A percentile compares a stretch with the other conserved stretches of the same genome.
Conservation (phyloP, 257 asterid genomes). For the Gardenia jasminoides region DNA sequence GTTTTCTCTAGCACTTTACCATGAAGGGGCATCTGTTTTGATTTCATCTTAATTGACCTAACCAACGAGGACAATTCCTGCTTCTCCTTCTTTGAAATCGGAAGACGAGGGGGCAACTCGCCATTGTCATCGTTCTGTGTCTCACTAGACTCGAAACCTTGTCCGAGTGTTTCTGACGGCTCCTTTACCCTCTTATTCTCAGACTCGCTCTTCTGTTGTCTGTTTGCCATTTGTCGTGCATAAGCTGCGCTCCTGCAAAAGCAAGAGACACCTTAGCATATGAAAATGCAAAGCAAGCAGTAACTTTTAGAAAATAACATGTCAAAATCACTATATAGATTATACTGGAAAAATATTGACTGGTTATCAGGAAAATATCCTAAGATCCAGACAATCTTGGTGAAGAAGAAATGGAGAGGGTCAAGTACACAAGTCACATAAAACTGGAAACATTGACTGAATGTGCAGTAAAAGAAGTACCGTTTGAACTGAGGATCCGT, state of each 20-base stretch:
- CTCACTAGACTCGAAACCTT: conserved; percentile 1
- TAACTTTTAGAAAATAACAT: neutral
- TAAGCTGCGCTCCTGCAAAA: conserved; percentile 53
- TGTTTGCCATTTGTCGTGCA: conserved; percentile 41
- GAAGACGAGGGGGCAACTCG: conserved; percentile 15
- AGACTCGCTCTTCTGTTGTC: conserved; percentile 22
- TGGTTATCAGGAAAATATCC: neutral
- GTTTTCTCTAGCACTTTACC: conserved; percentile 27
- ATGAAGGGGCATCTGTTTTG: conserved; percentile 32
- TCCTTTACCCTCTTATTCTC: conserved; percentile 17
- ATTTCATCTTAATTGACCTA: conserved; percentile 57
- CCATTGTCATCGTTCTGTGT: conserved; percentile 19
- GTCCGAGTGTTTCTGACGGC: conserved; percentile 10
- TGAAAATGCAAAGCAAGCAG: neutral
- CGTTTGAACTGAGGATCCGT: conserved; percentile 97
- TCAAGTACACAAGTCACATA: neutral
- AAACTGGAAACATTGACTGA: neutral
- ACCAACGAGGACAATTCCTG: conserved; percentile 48
- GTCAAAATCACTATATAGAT: neutral
- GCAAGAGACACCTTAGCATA: conserved; percentile 1
- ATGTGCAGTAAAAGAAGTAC: conserved; percentile 31
- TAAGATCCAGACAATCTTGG: neutral
- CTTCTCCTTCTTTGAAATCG: conserved; percentile 33
- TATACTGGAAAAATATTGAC: neutral
- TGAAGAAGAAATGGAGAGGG: neutral